Conservation (phyloP, 257 asterid genomes). For the Ligustrum vulgare region DNA sequence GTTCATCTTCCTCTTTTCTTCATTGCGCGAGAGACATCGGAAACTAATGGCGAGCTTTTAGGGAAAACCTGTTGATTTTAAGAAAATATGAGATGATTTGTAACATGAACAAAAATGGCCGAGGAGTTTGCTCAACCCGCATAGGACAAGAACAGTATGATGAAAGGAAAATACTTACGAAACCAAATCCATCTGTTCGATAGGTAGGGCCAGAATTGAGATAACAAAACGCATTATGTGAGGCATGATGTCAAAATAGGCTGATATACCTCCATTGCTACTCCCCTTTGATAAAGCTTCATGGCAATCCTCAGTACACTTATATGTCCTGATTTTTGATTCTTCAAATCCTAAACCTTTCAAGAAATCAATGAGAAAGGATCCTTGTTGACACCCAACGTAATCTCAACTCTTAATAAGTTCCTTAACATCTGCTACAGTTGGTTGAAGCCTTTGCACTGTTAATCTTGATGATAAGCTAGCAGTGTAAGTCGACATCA, state of each 20-base stretch:
- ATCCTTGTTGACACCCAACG: conserved; percentile 54
- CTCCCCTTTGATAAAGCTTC: conserved; percentile 35
- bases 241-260: conserved; percentile 48
- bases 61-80: conserved; percentile 35
- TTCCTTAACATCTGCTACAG: conserved; percentile 30
- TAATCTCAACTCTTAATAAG: conserved; percentile 33
- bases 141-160: conserved; percentile 3
- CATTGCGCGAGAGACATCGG: conserved; percentile 39
- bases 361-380: conserved; percentile 38
- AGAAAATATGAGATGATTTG: background rate
- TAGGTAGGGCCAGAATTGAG: conserved; percentile 38
- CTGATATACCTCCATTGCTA: conserved; percentile 42
- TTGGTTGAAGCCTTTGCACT: conserved; percentile 35
- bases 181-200: conserved; percentile 48
- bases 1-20: no score
- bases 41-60: conserved; percentile 37
- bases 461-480: conserved; percentile 52
- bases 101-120: background rate
- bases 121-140: background rate
- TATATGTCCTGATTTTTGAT: conserved; percentile 34
- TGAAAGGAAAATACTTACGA: conserved; percentile 39
- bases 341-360: conserved; percentile 27
- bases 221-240: conserved; percentile 33
- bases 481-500: conserved; percentile 57
- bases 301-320: conserved; percentile 24